Evolutionary conservation across 805 yeast species (phyloP), one percentile per base, ranked within the genome.

Genomic region (Candida wancherniae): DNA sequence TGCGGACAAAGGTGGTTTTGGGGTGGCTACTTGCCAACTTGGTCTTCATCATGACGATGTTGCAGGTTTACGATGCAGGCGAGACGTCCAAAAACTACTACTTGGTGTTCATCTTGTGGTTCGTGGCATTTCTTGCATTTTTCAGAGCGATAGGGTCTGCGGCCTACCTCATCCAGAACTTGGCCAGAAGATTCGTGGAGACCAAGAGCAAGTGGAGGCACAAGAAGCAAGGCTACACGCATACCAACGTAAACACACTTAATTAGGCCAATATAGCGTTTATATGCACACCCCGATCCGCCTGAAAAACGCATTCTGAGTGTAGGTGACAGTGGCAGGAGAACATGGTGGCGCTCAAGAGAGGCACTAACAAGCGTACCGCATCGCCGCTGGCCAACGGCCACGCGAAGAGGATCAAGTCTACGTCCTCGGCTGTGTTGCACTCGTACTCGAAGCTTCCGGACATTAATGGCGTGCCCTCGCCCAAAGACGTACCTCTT

Each of bases 1-100:
- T 92, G 14, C 78, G 99, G 63, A 85, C 98, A 1, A 73, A 92
- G 44, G 96, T 92, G 31, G 98, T 92, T n/a, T 72, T 92, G 49
- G 61, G 77, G n/a, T 92, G 98, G 98, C 73, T 92, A 70, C 68
- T 88, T 28, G 67, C 83, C 16, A 92, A 92, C 55, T 62, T 86
- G 49, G 62, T 88, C 15, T 67, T 92, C 45, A 80, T 86, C 26
- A 81, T 90, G 88, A 76, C 92, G 6, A 80, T 92, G 58, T 74
- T 88, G 10, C 94, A 90, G 57, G 80, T 87, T 12, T 88, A 80
- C 50, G 63, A 70, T 6, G 73, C 88, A 3, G 79, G 77, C 31
- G 73, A 82, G 23, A 67, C 75, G 13, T 50, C 44, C 8, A 42
- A 42, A 14, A 88, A 92, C 63, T 73, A 73, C 33, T 92, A 92